Percentiles rank a stretch among this genome's conserved stretches.
phyloP scores from a whole-genome alignment of 495 filamentous ascomycete genomes.

The Thermothielavioides terrestris region DNA sequence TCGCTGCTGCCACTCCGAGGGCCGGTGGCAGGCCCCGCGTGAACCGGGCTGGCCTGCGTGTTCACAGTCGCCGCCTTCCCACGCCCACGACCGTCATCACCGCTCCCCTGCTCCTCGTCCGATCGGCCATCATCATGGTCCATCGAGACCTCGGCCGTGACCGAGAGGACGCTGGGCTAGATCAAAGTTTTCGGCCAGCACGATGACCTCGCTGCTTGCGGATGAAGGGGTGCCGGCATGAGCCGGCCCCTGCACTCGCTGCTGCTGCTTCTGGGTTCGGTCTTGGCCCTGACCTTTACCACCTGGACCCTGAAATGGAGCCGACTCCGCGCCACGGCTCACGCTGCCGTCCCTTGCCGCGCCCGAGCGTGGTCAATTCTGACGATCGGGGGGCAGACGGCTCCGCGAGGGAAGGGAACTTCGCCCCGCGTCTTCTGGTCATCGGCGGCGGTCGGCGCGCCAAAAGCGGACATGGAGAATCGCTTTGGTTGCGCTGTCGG shows the following conservation, averaged over 20 bases:
- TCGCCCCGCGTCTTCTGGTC: not conserved
- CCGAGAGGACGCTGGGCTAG: constrained; percentile 6
- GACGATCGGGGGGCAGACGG: not conserved
- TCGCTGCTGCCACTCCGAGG: not conserved
- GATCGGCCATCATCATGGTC: not conserved
- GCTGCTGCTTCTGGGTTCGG: not conserved
- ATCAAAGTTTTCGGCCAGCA: constrained; percentile 12
- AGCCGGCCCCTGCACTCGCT: not conserved
- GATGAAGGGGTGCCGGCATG: not conserved
- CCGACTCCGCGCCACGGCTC: no score
- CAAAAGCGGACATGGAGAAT: not conserved
- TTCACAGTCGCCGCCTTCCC: not conserved
- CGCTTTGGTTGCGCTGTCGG: not conserved
- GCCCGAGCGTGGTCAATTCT: constrained; percentile 26
- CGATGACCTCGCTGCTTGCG: not conserved
- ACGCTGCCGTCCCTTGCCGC: not conserved
- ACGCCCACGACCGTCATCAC: not conserved
- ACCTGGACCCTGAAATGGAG: no score
- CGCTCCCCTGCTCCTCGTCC: not conserved
- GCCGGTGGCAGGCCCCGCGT: not conserved
- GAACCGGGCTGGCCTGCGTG: no score
- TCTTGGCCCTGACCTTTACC: not conserved
- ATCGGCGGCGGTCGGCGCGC: not conserved
- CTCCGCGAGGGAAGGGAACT: not conserved
- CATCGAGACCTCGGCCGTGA: constrained; percentile 4